Percentiles rank a stretch among this genome's conserved stretches.
Evolutionary conservation across 768 basidiomycete genomes (phyloP).

Genomic region (Serendipita sp.): DNA sequence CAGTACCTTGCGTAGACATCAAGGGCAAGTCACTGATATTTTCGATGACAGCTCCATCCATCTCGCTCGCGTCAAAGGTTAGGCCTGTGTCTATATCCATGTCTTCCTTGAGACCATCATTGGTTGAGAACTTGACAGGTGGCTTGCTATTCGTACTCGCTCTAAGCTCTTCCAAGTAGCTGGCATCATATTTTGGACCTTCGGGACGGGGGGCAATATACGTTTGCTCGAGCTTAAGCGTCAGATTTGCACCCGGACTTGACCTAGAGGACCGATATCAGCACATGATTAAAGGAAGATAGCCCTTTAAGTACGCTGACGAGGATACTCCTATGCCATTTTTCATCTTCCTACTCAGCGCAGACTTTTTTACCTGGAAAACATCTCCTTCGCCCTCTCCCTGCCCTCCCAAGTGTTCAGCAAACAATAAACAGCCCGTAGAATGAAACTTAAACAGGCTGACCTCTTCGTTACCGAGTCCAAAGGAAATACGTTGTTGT

Average conservation of each 20-base stretch:
- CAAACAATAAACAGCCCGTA: slow-evolving; percentile 8
- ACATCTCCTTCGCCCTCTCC: slow-evolving; percentile 30
- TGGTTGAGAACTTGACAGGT: slow-evolving; percentile 32
- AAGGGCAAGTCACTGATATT: slow-evolving; percentile 19
- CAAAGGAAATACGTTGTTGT: slow-evolving; percentile 64
- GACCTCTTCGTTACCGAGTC: slow-evolving; percentile 46
- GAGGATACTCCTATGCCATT: slow-evolving; percentile 19
- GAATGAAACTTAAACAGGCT: slow-evolving; percentile 15
- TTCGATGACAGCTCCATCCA: slow-evolving; percentile 25
- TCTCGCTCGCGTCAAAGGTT: slow-evolving; percentile 21
- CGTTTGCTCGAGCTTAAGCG: slow-evolving; percentile 38
- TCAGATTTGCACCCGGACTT: slow-evolving; percentile 16
- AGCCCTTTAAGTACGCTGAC: not conserved
- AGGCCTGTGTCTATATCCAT: slow-evolving; percentile 32
- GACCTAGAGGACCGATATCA: slow-evolving; percentile 4
- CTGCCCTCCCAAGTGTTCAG: slow-evolving; percentile 25
- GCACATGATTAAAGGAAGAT: not conserved
- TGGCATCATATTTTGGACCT: slow-evolving; percentile 52
- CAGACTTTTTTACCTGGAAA: slow-evolving; percentile 72
- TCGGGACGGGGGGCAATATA: slow-evolving; percentile 28
- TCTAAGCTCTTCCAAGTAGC: slow-evolving; percentile 62
- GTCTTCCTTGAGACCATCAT: slow-evolving; percentile 19
- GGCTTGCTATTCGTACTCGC: slow-evolving; percentile 38
- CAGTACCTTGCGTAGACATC: slow-evolving; percentile 20
- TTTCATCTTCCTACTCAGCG: slow-evolving; percentile 40